Evolutionary conservation across 371 early-diverging fungal genomes (phyloP), one percentile per base, ranked within the genome.

Genomic region (Thermomucor indicae-seudaticae): DNA sequence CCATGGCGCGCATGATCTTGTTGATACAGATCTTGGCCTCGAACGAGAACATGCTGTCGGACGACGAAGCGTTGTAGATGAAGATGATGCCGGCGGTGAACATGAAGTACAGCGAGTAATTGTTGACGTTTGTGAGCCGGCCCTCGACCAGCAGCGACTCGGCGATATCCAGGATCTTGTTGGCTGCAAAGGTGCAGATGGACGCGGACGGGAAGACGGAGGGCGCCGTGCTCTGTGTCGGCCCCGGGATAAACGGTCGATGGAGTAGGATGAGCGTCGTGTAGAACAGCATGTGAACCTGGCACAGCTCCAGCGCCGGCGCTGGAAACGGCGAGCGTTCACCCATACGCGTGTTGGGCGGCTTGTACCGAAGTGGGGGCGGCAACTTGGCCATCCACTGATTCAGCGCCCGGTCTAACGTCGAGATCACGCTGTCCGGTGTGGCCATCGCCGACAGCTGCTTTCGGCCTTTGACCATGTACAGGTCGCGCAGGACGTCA

Each of bases 201-300:
- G 74, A 68, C 0, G 65, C 67, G 5, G 81, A 79, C 6, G 74
- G 75, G 24, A 75, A 68, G 0, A 68, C 65, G 8, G 72, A 70
- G 10, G 59, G 61, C 0, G 57, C 43, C 4, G 50, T 47, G 6
- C 58, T 47, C 22, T 71, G 72, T 11, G 44, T 46, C 1, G 65
- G 64, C 0, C 71, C 72, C n/a, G 65, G 69, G 46, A 75, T 72
- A 49, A 75, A 84, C 2, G 90, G 90, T 3, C 89, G 82, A 51
- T 91, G 89, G 0, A 88, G 75, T 8, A 91, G 60, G 23, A 91
- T 86, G 32, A 85, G 51, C 34, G 86, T 76, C 1, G 88, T 85
- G 60, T 90, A 83, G 62, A 85, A 90, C 8, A 86, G 70, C 61
- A 89, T 70, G 42, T 89, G 89, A 19, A 78, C 37, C 27, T 78